phyloP scores from a whole-genome alignment of 495 filamentous ascomycete genomes.

The Tuber brumale region DNA sequence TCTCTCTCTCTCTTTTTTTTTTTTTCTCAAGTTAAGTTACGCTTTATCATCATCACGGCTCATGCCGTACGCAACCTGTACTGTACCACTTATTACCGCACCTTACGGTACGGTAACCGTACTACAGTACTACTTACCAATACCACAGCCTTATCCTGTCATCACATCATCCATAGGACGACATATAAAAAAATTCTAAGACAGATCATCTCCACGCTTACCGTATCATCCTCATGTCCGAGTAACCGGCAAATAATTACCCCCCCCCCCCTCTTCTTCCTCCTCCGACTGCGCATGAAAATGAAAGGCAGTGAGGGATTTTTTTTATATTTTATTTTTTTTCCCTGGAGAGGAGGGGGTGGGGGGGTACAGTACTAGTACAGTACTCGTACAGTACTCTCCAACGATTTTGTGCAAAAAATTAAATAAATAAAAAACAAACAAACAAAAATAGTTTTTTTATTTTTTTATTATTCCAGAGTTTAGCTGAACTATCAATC shows the following conservation, averaged over 20 bases:
- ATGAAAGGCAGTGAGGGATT: not conserved
- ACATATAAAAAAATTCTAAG: not conserved
- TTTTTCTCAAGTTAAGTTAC: slow-evolving; percentile 12
- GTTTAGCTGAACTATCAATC: too few species aligned
- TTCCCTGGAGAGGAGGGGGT: too few species aligned
- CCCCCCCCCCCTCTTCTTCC: not conserved
- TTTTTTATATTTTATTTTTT: not conserved
- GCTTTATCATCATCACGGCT: slow-evolving; percentile 4
- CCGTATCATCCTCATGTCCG: not conserved
- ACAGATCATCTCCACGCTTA: not conserved
- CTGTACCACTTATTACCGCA: not conserved
- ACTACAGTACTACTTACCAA: not conserved
- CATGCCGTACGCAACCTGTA: not conserved
- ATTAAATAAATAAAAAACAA: too few species aligned
- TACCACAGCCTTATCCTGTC: not conserved
- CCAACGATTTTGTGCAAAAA: too few species aligned
- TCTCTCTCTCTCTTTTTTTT: too few species aligned
- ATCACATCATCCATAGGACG: not conserved
- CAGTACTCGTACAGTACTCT: too few species aligned
- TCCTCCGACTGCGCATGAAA: not conserved
- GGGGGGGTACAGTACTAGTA: too few species aligned
- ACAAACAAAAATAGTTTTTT: too few species aligned
- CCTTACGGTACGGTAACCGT: too few species aligned
- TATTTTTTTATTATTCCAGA: too few species aligned
- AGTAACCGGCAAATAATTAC: not conserved